Percentiles rank a stretch among this genome's conserved stretches.
phyloP scores from a whole-genome alignment of 345 rosid genomes.

The Hibiscus tridactylites region DNA sequence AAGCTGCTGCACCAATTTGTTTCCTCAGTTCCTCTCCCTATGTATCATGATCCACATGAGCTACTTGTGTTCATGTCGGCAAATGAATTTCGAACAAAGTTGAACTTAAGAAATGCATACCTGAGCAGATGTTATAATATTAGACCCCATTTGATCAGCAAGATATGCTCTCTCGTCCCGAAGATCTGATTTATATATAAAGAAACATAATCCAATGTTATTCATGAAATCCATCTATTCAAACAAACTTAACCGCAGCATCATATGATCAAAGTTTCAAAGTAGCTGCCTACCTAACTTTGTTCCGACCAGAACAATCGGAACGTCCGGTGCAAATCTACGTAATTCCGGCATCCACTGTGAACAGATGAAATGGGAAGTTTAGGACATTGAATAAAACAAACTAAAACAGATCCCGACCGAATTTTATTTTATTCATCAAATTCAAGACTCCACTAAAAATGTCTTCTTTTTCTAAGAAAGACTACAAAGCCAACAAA shows the following conservation, averaged over 20 bases:
- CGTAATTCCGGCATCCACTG: constrained; percentile 99
- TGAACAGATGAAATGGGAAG: constrained; percentile 9
- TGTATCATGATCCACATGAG: constrained; percentile 1
- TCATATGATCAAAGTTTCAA: not conserved
- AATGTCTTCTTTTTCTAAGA: not conserved
- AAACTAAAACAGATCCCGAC: not conserved
- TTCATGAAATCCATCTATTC: not conserved
- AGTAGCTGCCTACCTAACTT: constrained; percentile 56
- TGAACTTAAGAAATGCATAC: constrained; percentile 20
- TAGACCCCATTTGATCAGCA: constrained; percentile 58
- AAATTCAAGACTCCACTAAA: not conserved
- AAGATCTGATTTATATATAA: constrained; percentile 43
- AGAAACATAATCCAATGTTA: not conserved
- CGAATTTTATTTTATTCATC: not conserved
- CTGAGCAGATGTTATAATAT: constrained; percentile 69
- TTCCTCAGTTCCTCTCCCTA: constrained; percentile 95
- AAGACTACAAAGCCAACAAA: constrained; percentile 3
- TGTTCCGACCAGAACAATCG: constrained; percentile 93
- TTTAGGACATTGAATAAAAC: not conserved
- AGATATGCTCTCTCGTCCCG: constrained; percentile 27
- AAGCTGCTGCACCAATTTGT: constrained; percentile 7
- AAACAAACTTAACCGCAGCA: not conserved
- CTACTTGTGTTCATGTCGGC: not conserved
- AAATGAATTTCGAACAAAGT: not conserved
- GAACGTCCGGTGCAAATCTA: constrained; percentile 14